Percentiles rank a stretch among this genome's conserved stretches.
Evolutionary conservation across 495 filamentous ascomycete species (phyloP).

Genomic region (Aspergillus campestris): DNA sequence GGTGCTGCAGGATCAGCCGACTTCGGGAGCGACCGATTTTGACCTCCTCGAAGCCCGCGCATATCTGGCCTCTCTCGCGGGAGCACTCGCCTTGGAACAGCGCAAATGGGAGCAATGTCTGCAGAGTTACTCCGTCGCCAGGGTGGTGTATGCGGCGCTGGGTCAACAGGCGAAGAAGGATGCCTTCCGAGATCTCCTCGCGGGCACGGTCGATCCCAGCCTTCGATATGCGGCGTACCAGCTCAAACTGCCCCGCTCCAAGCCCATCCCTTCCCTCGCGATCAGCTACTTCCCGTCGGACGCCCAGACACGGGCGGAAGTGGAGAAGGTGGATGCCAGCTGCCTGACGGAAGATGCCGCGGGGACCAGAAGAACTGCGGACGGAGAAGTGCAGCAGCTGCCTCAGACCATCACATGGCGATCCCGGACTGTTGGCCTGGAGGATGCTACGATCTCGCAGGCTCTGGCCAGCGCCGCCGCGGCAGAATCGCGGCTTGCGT

Average conservation of each 20-base stretch:
- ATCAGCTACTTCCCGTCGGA: slow-evolving; percentile 64
- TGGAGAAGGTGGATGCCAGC: slow-evolving; percentile 66
- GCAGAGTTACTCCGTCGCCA: slow-evolving; percentile 61
- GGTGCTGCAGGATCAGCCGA: slow-evolving; percentile 49
- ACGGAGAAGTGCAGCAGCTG: slow-evolving; percentile 45
- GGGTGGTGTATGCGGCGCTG: slow-evolving; percentile 75
- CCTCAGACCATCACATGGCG: slow-evolving; percentile 84
- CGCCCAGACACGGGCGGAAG: slow-evolving; percentile 48
- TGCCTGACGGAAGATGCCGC: slow-evolving; percentile 55
- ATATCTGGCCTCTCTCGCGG: slow-evolving; percentile 66
- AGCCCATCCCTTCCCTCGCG: slow-evolving; percentile 68
- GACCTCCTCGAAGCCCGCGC: slow-evolving; percentile 82
- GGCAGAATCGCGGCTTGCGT: slow-evolving; percentile 44
- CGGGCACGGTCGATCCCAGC: slow-evolving; percentile 82
- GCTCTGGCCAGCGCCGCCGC: slow-evolving; percentile 52
- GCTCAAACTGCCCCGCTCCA: slow-evolving; percentile 71
- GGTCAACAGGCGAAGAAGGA: slow-evolving; percentile 56
- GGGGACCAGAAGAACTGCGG: slow-evolving; percentile 45
- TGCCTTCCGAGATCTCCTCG: slow-evolving; percentile 74
- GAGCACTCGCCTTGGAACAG: slow-evolving; percentile 75
- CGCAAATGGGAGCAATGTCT: slow-evolving; percentile 77
- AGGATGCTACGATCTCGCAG: slow-evolving; percentile 84
- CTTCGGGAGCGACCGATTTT: slow-evolving; percentile 54
- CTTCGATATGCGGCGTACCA: slow-evolving; percentile 93
- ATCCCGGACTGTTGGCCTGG: slow-evolving; percentile 74